These are phyloP conservation scores for Fusarium sp. DNA, from an alignment of 2,329 filamentous ascomycete species.

Conservation along the genomic window DNA sequence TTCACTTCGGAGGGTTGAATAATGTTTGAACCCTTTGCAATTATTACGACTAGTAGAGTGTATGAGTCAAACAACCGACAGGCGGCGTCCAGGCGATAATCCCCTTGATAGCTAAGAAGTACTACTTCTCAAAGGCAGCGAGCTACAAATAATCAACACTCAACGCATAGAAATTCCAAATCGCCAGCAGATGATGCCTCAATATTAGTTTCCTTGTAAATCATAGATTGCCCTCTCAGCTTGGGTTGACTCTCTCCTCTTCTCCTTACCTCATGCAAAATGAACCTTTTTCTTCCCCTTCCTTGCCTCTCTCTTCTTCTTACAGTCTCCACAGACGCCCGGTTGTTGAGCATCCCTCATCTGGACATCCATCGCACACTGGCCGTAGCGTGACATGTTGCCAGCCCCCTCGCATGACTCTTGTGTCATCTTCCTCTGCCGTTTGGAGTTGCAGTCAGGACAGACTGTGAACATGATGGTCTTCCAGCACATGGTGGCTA, in stretches of 20 bases:
- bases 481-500: neutral
- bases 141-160: neutral
- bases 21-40: neutral
- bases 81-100: neutral
- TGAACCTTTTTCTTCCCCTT: neutral
- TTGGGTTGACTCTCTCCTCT: neutral
- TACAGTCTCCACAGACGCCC: neutral
- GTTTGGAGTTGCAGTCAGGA: neutral
- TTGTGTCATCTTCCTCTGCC: neutral
- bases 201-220: neutral
- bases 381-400: neutral
- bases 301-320: neutral
- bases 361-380: neutral
- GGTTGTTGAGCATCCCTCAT: neutral
- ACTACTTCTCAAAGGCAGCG: accelerated
- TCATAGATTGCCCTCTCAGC: neutral
- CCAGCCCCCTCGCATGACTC: neutral
- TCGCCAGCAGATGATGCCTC: neutral
- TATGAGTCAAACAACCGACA: neutral
- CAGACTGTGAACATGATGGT: neutral
- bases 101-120: neutral
- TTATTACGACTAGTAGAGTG: neutral
- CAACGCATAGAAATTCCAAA: neutral
- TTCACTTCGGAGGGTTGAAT: no score
- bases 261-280: neutral